Conservation (phyloP, 345 rosid species). For the Microcos paniculata region DNA sequence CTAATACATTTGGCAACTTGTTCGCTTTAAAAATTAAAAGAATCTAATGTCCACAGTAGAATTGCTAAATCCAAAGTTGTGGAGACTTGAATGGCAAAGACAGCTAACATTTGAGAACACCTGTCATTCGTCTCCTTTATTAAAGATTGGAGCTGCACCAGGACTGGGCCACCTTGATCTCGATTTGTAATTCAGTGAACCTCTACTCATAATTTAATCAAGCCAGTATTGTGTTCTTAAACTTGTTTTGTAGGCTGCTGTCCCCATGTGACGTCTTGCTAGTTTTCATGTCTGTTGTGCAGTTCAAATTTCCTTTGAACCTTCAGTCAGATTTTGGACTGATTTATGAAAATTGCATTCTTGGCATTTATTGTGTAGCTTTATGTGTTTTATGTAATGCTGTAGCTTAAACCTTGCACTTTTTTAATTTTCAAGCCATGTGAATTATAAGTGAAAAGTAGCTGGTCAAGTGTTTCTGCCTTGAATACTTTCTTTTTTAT, state of each 20-base stretch:
- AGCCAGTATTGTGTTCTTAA: neutral
- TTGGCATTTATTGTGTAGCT: neutral
- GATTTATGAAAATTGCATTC: neutral
- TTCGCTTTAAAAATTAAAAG: neutral
- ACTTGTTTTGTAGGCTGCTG: no score
- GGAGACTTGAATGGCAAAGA: neutral
- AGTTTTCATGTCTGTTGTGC: neutral
- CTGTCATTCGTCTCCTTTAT: neutral
- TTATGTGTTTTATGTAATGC: neutral
- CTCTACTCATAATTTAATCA: no score
- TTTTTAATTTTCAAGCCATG: neutral
- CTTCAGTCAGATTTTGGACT: neutral
- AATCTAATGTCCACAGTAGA: neutral
- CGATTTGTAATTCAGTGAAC: no score
- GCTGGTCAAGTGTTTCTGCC: neutral
- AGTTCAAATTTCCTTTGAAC: neutral
- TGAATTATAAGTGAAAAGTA: neutral
- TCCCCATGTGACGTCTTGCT: neutral
- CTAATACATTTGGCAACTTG: neutral
- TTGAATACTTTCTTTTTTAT: neutral
- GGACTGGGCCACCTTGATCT: neutral
- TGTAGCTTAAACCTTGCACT: neutral
- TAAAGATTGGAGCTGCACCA: slow-evolving; percentile 2
- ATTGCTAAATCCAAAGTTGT: slow-evolving; percentile 2
- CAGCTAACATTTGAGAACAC: neutral